phyloP scores from a whole-genome alignment of 345 rosid genomes.

The Lumnitzera racemosa region DNA sequence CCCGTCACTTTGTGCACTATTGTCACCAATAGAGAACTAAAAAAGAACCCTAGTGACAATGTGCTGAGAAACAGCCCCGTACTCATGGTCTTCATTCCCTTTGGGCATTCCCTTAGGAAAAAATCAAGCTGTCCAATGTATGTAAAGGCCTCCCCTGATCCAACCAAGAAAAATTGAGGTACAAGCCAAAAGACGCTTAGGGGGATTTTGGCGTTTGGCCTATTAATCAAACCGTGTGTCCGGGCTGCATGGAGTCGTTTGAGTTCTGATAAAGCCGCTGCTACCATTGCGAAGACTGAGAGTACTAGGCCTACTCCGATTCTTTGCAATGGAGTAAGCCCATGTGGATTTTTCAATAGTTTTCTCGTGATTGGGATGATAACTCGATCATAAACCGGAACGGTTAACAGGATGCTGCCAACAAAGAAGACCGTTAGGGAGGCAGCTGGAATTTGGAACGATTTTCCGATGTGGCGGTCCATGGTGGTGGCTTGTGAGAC shows the following conservation, averaged over 20 bases:
- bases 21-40: conserved; percentile 51
- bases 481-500: conserved; percentile 75
- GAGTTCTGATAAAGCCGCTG: conserved; percentile 41
- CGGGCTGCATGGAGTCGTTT: conserved; percentile 27
- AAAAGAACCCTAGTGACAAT: conserved; percentile 53
- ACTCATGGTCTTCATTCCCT: conserved; percentile 70
- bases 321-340: conserved; percentile 50
- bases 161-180: conserved; percentile 62
- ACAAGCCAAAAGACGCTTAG: conserved; percentile 43
- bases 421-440: conserved; percentile 55
- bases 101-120: conserved; percentile 61
- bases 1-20: conserved; percentile 38
- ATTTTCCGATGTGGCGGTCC: conserved; percentile 37
- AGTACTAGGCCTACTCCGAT: conserved; percentile 56
- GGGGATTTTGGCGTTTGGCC: conserved; percentile 11
- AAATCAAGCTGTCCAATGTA: conserved; percentile 71
- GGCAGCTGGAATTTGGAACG: conserved; percentile 57
- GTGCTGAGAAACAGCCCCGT: conserved; percentile 61
- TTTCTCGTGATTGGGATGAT: conserved; percentile 30
- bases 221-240: conserved; percentile 8
- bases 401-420: conserved; percentile 37
- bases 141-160: conserved; percentile 58
- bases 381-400: conserved; percentile 45
- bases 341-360: conserved; percentile 12
- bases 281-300: conserved; percentile 51